These are phyloP conservation scores for Gliomastix tumulicola DNA, from an alignment of 2,329 filamentous ascomycete genomes.

Conservation along the genomic window DNA sequence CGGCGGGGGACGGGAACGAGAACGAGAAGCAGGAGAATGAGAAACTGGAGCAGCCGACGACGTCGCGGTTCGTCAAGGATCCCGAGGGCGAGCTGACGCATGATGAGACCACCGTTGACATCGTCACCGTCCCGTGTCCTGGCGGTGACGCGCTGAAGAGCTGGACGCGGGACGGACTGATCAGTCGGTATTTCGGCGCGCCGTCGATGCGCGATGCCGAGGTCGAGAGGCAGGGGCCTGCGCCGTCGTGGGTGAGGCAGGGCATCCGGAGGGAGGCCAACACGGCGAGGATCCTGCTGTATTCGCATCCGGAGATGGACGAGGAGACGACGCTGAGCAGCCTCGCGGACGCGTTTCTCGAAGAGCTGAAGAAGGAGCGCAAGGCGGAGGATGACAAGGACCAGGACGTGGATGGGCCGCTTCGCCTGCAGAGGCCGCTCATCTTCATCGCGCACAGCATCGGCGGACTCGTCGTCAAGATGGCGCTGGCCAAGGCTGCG, in stretches of 20 bases:
- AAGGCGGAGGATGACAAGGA: conserved; percentile 21
- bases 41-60: no score
- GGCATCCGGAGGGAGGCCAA: conserved; percentile 40
- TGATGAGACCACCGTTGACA: conserved; percentile 46
- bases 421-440: conserved; percentile 35
- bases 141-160: conserved; percentile 45
- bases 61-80: conserved; percentile 26
- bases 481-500: conserved; percentile 42
- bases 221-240: conserved; percentile 5
- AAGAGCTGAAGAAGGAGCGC: conserved; percentile 30
- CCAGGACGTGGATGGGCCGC: neutral
- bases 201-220: conserved; percentile 30
- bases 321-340: conserved; percentile 34
- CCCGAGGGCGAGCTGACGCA: conserved; percentile 27
- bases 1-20: no score
- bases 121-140: conserved; percentile 46
- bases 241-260: conserved; percentile 44
- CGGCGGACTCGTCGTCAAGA: conserved; percentile 53
- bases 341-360: conserved; percentile 39
- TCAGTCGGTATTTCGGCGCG: conserved; percentile 36
- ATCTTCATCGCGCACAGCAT: conserved; percentile 57
- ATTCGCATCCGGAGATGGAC: conserved; percentile 35
- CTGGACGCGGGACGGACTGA: conserved; percentile 43
- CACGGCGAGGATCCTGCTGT: conserved; percentile 42
- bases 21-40: no score